A percentile compares a stretch with the other conserved stretches of the same genome.
These are phyloP conservation scores for Coemansia sp. DNA, from an alignment of 192 early-diverging fungal species.

Conservation along the genomic window DNA sequence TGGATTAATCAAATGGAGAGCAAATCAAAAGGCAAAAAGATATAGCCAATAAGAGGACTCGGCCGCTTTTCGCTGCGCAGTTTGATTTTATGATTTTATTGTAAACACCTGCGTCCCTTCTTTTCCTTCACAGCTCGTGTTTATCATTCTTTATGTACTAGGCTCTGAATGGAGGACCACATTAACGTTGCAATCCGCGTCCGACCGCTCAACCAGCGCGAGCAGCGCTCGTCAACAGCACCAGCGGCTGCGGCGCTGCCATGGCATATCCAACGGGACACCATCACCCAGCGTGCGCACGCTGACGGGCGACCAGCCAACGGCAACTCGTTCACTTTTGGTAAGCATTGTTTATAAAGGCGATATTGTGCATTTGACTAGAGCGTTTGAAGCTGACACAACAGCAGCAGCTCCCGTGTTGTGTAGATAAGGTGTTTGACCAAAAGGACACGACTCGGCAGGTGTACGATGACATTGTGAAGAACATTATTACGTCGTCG, in stretches of 20 bases:
- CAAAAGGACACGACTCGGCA: slow-evolving; percentile 33
- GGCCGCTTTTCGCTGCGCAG: neutral
- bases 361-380: neutral
- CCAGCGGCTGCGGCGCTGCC: slow-evolving; percentile 25
- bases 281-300: slow-evolving; percentile 38
- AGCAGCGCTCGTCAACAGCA: slow-evolving; percentile 53
- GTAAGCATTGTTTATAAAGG: slow-evolving; percentile 14
- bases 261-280: slow-evolving; percentile 48
- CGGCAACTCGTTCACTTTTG: slow-evolving; percentile 54
- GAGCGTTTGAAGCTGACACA: neutral
- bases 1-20: no score
- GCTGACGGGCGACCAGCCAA: slow-evolving; percentile 24
- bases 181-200: slow-evolving; percentile 74
- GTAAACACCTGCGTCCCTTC: neutral
- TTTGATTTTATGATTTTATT: neutral
- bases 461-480: slow-evolving; percentile 53
- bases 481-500: slow-evolving; percentile 59
- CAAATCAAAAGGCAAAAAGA: neutral
- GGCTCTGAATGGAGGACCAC: slow-evolving; percentile 50
- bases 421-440: slow-evolving; percentile 54
- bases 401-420: neutral
- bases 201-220: slow-evolving; percentile 64
- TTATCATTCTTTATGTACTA: slow-evolving; percentile 9
- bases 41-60: neutral
- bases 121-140: neutral